Base-by-base conservation (phyloP, 2,329 filamentous ascomycete genomes). In the Truncatella angustata region DNA sequence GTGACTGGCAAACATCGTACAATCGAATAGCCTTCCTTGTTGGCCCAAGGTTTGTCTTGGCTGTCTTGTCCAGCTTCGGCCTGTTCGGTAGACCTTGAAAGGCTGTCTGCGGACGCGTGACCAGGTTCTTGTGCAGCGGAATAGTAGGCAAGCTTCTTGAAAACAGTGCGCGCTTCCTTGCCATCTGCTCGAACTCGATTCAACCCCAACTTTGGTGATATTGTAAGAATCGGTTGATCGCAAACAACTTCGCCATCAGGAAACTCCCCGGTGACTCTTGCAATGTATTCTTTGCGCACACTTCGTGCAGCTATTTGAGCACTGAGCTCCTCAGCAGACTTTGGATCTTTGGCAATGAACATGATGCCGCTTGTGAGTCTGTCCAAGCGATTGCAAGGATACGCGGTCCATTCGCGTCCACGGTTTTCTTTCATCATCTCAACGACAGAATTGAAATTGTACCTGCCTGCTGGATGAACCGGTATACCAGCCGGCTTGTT, bases 401-500 rank as follows among this genome's bases (percentile, higher is more conserved):
- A 71, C 1, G 83, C 79, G 49, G 78, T 67, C 66, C 82, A 86
- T 24, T 71, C 69, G 20, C 70, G 69, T 0, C 79, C 76, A 34
- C 84, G 75, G 65, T 96, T 88, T 2, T 89, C 83, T 60, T 89
- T 86, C 82, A 99, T 87, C 59, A 99, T 96, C 75, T 97, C 92
- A 35, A 96, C 81, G 42, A 99, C 82, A 1, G 90, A 93, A 73
- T 99, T 99, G 77, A 88, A 96, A 69, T 93, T 91, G 76, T 99
- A 99, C 45, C 94, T 85, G 5, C 94, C 94, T 1, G 94, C 93
- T 5, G 94, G 90, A 69, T 99, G 94, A 0, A 99, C 94, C 0
- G 94, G 94, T 36, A 99, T 86, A 5, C 94, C 94, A 0, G 93
- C 88, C 0, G 94, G 94, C 70, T 99, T 99, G 74, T 97, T 91